A percentile compares a stretch with the other conserved stretches of the same genome.
Evolutionary conservation across 345 rosid genomes (phyloP).

Genomic region (Nephelium lappaceum): DNA sequence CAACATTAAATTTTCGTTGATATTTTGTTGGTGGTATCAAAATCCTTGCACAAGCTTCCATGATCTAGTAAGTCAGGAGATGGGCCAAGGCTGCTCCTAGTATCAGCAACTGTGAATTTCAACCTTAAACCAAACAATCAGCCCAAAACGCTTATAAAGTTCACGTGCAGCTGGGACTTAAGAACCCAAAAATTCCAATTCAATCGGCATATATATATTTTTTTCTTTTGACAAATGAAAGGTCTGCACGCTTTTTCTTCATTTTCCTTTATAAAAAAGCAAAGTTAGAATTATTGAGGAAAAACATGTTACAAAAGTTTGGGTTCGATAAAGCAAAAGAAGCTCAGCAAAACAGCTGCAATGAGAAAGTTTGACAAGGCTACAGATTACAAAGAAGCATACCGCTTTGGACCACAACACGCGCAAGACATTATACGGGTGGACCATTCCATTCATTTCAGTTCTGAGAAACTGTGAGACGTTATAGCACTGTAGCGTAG

Average conservation of each 20-base stretch:
- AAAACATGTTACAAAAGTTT: background rate
- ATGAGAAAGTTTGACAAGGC: background rate
- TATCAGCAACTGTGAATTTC: background rate
- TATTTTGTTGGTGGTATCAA: background rate
- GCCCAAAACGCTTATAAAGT: background rate
- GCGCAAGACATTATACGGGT: background rate
- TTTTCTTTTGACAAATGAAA: too few relatives aligned
- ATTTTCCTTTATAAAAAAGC: background rate
- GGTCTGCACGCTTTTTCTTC: background rate
- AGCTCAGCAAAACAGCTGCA: background rate
- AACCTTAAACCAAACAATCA: background rate
- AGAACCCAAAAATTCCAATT: background rate
- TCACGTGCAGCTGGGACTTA: background rate
- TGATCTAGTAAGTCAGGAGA: background rate
- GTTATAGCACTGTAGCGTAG: too few relatives aligned
- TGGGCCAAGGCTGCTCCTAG: background rate
- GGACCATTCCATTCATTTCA: conserved; percentile 21
- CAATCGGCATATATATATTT: too few relatives aligned
- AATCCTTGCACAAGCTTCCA: background rate
- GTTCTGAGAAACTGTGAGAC: background rate
- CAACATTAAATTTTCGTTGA: background rate
- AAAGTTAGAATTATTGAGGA: background rate
- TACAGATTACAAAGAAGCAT: background rate
- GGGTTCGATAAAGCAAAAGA: background rate
- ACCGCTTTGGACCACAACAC: conserved; percentile 20